A percentile compares a stretch with the other conserved stretches of the same genome.
Conservation (phyloP, 225 moss, liverwort and hornwort species). For the Sphagnum contortum region DNA sequence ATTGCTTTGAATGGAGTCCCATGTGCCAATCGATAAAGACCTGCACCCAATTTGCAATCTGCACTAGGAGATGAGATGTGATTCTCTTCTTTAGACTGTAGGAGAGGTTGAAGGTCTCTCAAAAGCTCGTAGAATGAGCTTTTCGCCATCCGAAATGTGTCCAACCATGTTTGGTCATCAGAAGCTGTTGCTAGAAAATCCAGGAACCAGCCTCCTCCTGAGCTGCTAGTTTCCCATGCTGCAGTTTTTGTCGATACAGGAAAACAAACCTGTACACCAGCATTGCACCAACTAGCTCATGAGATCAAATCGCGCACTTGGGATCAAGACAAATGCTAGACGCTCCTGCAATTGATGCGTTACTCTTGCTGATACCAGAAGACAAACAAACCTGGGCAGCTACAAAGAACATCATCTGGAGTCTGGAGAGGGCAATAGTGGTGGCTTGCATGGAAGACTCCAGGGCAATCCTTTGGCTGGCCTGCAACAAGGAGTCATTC, state of each 20-base stretch:
- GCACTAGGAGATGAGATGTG: not conserved
- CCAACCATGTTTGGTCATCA: not conserved
- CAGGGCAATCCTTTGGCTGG: not conserved
- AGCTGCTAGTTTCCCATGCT: no score
- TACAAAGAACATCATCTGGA: conserved; percentile 3
- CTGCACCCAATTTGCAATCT: conserved; percentile 1
- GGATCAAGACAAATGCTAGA: no score
- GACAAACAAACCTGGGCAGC: not conserved
- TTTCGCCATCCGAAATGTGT: not conserved
- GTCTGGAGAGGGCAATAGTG: conserved; percentile 1
- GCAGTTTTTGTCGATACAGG: not conserved
- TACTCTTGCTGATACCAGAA: no score
- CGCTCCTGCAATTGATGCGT: no score
- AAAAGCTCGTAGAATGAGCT: not conserved
- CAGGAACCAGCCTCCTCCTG: not conserved
- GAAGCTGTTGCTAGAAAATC: not conserved
- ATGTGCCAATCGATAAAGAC: conserved; percentile 1
- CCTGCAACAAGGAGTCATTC: not conserved
- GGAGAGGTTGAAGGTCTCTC: not conserved
- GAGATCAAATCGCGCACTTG: no score
- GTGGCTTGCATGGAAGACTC: conserved; percentile 2
- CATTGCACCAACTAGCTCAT: no score
- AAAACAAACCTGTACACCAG: not conserved
- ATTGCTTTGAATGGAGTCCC: not conserved
- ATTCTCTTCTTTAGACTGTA: not conserved